Base-by-base conservation (phyloP, 108 stramenopile genomes). In the Stephanodiscus triporus region DNA sequence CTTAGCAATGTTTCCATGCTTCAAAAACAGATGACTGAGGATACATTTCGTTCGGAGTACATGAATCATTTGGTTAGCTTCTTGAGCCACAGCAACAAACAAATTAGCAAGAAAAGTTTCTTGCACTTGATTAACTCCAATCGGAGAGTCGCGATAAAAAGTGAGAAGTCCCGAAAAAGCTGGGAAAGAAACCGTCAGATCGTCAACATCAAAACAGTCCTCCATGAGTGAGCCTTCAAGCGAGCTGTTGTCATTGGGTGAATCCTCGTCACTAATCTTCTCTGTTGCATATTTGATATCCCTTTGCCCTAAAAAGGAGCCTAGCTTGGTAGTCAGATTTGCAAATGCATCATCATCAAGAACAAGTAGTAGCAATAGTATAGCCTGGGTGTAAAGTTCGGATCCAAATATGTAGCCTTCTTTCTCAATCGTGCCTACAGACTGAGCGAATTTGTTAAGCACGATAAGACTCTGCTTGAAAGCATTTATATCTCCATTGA, bases 381-480 rank as follows among this genome's bases (percentile, higher is more conserved):
- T 68, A 9, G 66, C 71, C 23, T 72, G 66, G 16, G 19, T 65
- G 66, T 68, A 72, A 29, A 72, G 66, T 26, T 72, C 66, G 5
- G 71, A 66, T 54, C 66, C 71, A 68, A 68, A 56, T 55, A 29
- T n/a, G 29, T 67, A 72, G 24, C 71, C 71, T 27, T 72, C 71
- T 6, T 72, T 27, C 19, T 72, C 71, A 24, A 72, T 72, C 16
- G 66, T 72, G 66, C 71, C 71, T 24, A 72, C 66, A 34, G 71
- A 72, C 34, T 72, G 71, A 57, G 66, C 71, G 66, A 72, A 72
- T 24, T 72, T 72, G 16, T 34, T 68, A 48, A 72, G 26, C 71
- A 72, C 68, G 7, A 24, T 68, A 13, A 72, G 65, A 54, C 47
- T 68, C 17, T 22, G 23, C 50, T 68, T 68, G 26, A 72, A 66